Base-by-base conservation (phyloP, 805 yeast species). In the Debaryomyces hansenii region DNA sequence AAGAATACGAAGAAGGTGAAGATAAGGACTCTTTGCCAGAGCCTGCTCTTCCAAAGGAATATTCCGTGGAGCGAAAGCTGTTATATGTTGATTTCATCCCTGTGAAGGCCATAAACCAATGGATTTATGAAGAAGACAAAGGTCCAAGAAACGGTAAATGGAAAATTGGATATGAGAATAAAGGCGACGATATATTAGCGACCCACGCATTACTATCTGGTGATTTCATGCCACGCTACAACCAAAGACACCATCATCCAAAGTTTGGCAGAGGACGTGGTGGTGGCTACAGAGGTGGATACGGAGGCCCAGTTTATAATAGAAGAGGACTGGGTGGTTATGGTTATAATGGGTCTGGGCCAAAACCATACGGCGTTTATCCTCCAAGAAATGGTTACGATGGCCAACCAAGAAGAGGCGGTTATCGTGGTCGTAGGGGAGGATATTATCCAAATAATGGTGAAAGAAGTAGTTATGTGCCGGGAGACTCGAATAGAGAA, bases 141-240 rank as follows among this genome's bases (percentile, higher is more conserved):
- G 75, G 74, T 10, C 78, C 80, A 9, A 56, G 58, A 35, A 70
- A 74, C 54, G 79, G 77, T 1, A 55, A 70, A 40, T 75, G 80
- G 79, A 66, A 66, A 42, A 56, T 75, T n/a, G 63, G 64, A 14
- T 75, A 69, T 48, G 64, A 59, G 21, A 55, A 47, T 9, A 53
- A 57, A 33, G 70, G 67, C 5, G 70, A 67, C 9, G 72, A 64
- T 20, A 40, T 47, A 3, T 37, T 56, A 39, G 60, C 57, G 5
- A 44, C 41, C 14, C 60, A 56, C 35, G 48, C 48, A 6, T 42
- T 56, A 24, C 50, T 56, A 28, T 49, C 50, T 35, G 59, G 58
- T 7, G 56, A 53, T 34, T 54, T 46, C 32, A 49, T 53, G 27
- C 61, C 61, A 4, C 43, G 48, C 20, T 56, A 46, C 44, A 27